These are phyloP conservation scores for Botrytis paeoniae DNA, from an alignment of 2,329 filamentous ascomycete genomes.

Conservation along the genomic window DNA sequence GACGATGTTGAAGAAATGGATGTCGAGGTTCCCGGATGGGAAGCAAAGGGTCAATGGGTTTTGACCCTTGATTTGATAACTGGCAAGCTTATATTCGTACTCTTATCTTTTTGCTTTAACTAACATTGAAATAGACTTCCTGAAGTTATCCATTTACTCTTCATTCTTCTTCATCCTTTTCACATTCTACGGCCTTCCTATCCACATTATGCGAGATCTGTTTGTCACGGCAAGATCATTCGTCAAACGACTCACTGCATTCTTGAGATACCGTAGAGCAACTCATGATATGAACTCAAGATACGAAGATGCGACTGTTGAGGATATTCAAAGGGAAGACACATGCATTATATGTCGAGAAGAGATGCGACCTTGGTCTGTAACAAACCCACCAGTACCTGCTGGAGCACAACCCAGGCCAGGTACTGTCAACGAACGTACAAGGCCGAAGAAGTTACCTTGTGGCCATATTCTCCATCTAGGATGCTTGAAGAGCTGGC, in stretches of 20 bases:
- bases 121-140: conserved; percentile 61
- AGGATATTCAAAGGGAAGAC: conserved; percentile 81
- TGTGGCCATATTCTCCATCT: conserved; percentile 96
- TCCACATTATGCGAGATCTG: conserved; percentile 93
- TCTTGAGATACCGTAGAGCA: conserved; percentile 85
- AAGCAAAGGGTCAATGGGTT: conserved; percentile 89
- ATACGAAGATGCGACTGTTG: conserved; percentile 85
- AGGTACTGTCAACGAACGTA: conserved; percentile 67
- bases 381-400: conserved; percentile 46
- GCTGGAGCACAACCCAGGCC: conserved; percentile 34
- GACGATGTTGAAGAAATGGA: conserved; percentile 89
- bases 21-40: conserved; percentile 93
- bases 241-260: conserved; percentile 81
- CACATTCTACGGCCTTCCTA: conserved; percentile 89
- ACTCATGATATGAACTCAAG: conserved; percentile 88
- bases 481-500: conserved; percentile 91
- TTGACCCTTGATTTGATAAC: conserved; percentile 83
- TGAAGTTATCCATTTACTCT: conserved; percentile 86
- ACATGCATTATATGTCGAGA: conserved; percentile 98
- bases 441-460: conserved; percentile 90
- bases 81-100: conserved; percentile 49
- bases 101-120: not conserved
- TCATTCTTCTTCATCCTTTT: conserved; percentile 92
- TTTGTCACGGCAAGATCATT: conserved; percentile 94
- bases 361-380: conserved; percentile 80